Evolutionary conservation across 129 eudicot species (phyloP).

Genomic region (Deinandra increscens): DNA sequence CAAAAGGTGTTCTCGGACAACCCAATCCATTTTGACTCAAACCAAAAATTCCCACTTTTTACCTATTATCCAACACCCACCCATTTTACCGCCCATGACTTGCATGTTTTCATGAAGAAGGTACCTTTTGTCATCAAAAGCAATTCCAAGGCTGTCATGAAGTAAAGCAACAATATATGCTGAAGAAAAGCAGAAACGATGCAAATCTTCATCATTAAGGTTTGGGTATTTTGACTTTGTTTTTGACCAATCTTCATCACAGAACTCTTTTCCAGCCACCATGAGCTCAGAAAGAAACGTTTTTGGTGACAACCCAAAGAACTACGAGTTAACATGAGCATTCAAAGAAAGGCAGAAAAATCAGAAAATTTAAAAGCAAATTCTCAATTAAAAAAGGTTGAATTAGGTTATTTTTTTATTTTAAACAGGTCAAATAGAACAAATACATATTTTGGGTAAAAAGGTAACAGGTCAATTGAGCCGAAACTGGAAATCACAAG

Average conservation of each 20-base stretch:
- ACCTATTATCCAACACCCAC: slow-evolving; percentile 1
- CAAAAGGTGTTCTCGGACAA: not conserved
- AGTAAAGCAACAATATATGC: slow-evolving; percentile 93
- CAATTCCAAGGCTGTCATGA: slow-evolving; percentile 89
- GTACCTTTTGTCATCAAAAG: slow-evolving; percentile 73
- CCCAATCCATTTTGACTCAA: not conserved
- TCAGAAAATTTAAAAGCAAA: slow-evolving; percentile 14
- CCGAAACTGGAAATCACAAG: not conserved
- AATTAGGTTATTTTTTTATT: slow-evolving; percentile 1
- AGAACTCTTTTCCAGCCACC: slow-evolving; percentile 79
- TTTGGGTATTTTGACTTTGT: slow-evolving; percentile 50
- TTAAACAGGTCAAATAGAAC: not conserved
- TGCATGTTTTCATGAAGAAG: not conserved
- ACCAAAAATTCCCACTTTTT: not conserved
- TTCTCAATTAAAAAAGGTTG: not conserved
- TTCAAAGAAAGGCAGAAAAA: no score
- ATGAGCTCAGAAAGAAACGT: slow-evolving; percentile 56
- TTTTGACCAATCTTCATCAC: slow-evolving; percentile 81
- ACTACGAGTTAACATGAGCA: slow-evolving; percentile 41
- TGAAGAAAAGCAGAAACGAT: slow-evolving; percentile 76
- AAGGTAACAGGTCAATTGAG: not conserved
- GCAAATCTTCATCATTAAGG: slow-evolving; percentile 71
- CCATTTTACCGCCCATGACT: not conserved
- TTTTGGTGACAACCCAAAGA: slow-evolving; percentile 68
- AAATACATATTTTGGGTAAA: not conserved